Base-by-base conservation (phyloP, 306 rosid species). In the Fragaria iinumae region DNA sequence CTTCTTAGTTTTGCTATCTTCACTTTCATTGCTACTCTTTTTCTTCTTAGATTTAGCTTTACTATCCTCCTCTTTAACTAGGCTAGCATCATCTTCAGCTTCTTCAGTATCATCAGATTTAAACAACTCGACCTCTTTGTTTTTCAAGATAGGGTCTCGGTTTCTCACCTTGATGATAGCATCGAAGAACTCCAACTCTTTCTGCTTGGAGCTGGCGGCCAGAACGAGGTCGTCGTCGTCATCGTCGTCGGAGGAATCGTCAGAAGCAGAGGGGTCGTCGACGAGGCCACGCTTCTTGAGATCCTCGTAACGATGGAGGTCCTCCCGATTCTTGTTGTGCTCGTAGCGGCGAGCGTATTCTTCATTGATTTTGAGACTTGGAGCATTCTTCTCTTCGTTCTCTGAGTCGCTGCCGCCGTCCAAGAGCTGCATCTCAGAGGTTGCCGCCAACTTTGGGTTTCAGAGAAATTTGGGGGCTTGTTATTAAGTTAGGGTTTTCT, bases 241-340 rank as follows among this genome's bases (percentile, higher is more conserved):
- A 21, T 49, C 72, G 12, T 74, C 76, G 8, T 69, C 39, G 0
- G 72, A 79, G 11, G 73, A 79, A 1, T 43, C 77, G 0, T 44
- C 80, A 1, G 53, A 73, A 41, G 17, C 77, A 1, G 55, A 16
- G 57, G 74, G 70, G 32, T 84, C 88, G 44, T 77, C 77, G 67
- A 90, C 57, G 36, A 82, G 63, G 18, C 97, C 98, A 76, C 85
- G 91, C 96, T 88, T 90, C 87, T 89, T 87, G 14, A 92, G 76
- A 80, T 90, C 98, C 77, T 88, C 92, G 27, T 77, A 88, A 10
- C 93, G 90, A 8, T 95, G 96, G 67, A 95, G 97, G 55, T 81
- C 97, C 86, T 92, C 96, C 17, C 97, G 87, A 88, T 77, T 88
- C 87, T 95, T 95, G 83, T 95, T 95, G 89, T 95, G 87, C 80